Percentiles rank a stretch among this genome's conserved stretches.
Evolutionary conservation across 148 eudicot genomes (phyloP).

Genomic region (Rhododendron mucronatum): DNA sequence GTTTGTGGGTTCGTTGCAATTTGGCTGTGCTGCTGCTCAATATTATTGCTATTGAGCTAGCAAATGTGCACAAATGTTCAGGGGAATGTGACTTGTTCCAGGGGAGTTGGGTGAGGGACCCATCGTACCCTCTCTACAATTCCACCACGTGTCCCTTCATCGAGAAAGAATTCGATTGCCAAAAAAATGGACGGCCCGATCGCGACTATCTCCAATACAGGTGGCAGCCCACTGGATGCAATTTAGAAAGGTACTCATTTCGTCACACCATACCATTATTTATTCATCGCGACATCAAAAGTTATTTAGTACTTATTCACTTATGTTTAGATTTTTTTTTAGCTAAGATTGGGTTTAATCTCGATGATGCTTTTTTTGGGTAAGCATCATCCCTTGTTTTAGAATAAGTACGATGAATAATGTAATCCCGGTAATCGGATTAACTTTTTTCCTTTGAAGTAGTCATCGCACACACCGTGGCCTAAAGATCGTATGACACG

Average conservation of each 20-base stretch:
- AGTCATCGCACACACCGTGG: background rate
- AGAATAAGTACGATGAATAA: too few species aligned
- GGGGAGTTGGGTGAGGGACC: constrained; percentile 57
- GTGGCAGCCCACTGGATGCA: constrained; percentile 50
- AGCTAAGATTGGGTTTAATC: too few species aligned
- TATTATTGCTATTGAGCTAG: background rate
- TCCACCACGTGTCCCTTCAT: constrained; percentile 42
- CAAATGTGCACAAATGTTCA: background rate
- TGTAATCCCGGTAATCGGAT: too few species aligned
- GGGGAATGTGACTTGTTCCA: constrained; percentile 41
- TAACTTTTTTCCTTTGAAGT: too few species aligned
- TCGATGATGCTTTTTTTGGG: too few species aligned
- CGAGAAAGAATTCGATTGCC: constrained; percentile 44
- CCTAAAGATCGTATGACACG: background rate
- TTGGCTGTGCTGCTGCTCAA: background rate
- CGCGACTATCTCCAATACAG: constrained; percentile 32
- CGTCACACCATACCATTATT: background rate
- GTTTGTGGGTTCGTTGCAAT: background rate
- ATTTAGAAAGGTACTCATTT: constrained; percentile 38
- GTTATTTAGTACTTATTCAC: too few species aligned
- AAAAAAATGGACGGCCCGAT: constrained; percentile 45
- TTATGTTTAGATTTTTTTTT: too few species aligned
- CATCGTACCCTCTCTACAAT: constrained; percentile 36
- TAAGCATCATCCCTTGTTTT: too few species aligned
- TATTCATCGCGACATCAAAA: too few species aligned